These are phyloP conservation scores for Linum tenue DNA, from an alignment of 345 rosid species.

Conservation along the genomic window DNA sequence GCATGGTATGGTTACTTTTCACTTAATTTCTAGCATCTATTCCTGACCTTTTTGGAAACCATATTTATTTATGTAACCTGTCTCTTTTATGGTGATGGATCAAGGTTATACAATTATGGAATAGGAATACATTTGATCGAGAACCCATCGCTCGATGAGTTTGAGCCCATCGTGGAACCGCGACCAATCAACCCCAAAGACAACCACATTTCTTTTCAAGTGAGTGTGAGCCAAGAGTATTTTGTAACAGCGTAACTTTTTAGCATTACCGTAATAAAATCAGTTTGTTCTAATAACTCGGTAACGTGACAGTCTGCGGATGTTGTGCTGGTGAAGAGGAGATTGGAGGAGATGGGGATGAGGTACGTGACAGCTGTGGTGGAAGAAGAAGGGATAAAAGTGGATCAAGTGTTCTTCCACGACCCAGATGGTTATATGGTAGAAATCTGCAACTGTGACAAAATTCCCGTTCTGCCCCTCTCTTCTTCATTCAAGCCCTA, in stretches of 20 bases:
- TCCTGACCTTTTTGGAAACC: neutral
- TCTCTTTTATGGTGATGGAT: neutral
- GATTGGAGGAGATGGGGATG: constrained; percentile 40
- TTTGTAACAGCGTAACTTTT: neutral
- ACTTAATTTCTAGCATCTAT: neutral
- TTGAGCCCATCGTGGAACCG: constrained; percentile 29
- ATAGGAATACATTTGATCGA: constrained; percentile 47
- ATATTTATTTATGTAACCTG: neutral
- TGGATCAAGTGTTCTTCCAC: constrained; percentile 52
- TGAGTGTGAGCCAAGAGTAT: constrained; percentile 8
- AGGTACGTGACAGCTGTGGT: constrained; percentile 38
- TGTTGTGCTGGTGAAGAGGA: constrained; percentile 38
- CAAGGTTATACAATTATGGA: constrained; percentile 50
- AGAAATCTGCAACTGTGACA: constrained; percentile 51
- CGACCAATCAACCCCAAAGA: constrained; percentile 49
- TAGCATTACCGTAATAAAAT: too few relatives aligned
- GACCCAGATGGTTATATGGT: constrained; percentile 65
- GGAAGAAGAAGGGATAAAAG: constrained; percentile 39
- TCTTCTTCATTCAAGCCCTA: constrained; percentile 24
- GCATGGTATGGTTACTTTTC: constrained; percentile 28
- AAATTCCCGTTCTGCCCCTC: constrained; percentile 36
- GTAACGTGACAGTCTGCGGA: constrained; percentile 33
- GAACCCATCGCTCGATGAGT: constrained; percentile 20
- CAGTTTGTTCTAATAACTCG: neutral
- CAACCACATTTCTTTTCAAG: constrained; percentile 53